These are phyloP conservation scores for Cephaloascus albidus DNA, from an alignment of 805 yeast genomes.

Conservation along the genomic window DNA sequence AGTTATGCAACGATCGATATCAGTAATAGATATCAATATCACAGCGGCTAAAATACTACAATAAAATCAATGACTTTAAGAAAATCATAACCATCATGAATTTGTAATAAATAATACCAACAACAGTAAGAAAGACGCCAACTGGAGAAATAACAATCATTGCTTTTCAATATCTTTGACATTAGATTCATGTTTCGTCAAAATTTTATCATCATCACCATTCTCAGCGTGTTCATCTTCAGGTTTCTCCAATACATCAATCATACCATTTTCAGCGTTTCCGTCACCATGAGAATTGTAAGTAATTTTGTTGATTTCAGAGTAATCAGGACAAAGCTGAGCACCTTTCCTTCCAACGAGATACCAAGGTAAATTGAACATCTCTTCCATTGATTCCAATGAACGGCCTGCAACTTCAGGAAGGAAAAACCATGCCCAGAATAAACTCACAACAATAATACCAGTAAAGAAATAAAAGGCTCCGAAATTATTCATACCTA, in stretches of 20 bases:
- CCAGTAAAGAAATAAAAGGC: constrained; percentile 43
- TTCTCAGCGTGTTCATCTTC: constrained; percentile 11
- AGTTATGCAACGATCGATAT: no score
- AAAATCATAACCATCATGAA: no score
- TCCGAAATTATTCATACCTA: constrained; percentile 35
- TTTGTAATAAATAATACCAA: no score
- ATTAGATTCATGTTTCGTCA: no score
- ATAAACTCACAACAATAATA: constrained; percentile 28
- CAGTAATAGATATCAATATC: no score
- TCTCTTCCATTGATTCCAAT: constrained; percentile 42
- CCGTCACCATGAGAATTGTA: constrained; percentile 10
- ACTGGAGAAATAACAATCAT: no score
- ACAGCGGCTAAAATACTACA: no score
- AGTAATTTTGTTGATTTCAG: constrained; percentile 25
- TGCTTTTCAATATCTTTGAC: no score
- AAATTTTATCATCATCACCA: not conserved
- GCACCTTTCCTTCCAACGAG: constrained; percentile 46
- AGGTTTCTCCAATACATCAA: constrained; percentile 1
- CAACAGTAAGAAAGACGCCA: no score
- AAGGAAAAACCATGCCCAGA: constrained; percentile 38
- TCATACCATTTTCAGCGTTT: constrained; percentile 6
- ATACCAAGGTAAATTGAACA: constrained; percentile 49
- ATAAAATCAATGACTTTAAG: no score
- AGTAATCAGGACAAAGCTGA: constrained; percentile 40
- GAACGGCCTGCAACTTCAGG: constrained; percentile 44